Percentiles rank a stretch among this genome's conserved stretches.
Conservation (phyloP, 2,329 filamentous ascomycete genomes). For the Thelonectria rubi region DNA sequence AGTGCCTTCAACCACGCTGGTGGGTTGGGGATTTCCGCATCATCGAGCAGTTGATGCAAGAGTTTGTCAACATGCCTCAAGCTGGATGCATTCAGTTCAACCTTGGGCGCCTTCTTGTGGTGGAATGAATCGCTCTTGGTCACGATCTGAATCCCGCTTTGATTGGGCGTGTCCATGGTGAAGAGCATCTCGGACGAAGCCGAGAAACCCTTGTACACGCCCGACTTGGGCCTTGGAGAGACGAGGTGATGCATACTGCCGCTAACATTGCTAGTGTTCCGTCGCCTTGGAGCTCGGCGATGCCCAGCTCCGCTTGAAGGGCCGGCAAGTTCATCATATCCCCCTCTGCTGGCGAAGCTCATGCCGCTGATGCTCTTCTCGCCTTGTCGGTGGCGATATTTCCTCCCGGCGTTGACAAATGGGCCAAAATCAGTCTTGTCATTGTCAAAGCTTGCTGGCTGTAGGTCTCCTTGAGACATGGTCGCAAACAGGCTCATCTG, state of each 20-base stretch:
- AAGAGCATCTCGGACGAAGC: conserved; percentile 62
- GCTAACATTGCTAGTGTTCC: conserved; percentile 87
- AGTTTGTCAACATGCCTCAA: conserved; percentile 87
- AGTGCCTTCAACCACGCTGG: conserved; percentile 89
- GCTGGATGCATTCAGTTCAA: conserved; percentile 88
- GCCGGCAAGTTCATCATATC: conserved; percentile 68
- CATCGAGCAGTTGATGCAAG: conserved; percentile 82
- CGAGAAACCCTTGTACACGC: conserved; percentile 64
- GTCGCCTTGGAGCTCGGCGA: conserved; percentile 71
- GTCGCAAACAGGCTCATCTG: conserved; percentile 86
- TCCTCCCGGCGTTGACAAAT: conserved; percentile 76
- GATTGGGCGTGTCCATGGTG: conserved; percentile 56
- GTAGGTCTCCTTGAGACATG: conserved; percentile 71
- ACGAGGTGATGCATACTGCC: conserved; percentile 72
- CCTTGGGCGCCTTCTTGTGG: conserved; percentile 75
- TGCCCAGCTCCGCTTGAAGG: conserved; percentile 67
- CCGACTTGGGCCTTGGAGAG: conserved; percentile 74
- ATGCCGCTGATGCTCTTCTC: conserved; percentile 80
- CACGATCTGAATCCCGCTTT: conserved; percentile 60
- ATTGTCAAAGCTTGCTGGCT: conserved; percentile 73
- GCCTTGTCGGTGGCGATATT: conserved; percentile 75
- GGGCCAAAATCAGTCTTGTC: conserved; percentile 79
- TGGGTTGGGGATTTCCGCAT: conserved; percentile 76
- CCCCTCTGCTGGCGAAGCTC: conserved; percentile 73
- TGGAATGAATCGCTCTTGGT: conserved; percentile 86